Percentiles rank a stretch among this genome's conserved stretches.
These are phyloP conservation scores for Crithidia sp. DNA, from an alignment of 208 protist genomes.

Conservation along the genomic window DNA sequence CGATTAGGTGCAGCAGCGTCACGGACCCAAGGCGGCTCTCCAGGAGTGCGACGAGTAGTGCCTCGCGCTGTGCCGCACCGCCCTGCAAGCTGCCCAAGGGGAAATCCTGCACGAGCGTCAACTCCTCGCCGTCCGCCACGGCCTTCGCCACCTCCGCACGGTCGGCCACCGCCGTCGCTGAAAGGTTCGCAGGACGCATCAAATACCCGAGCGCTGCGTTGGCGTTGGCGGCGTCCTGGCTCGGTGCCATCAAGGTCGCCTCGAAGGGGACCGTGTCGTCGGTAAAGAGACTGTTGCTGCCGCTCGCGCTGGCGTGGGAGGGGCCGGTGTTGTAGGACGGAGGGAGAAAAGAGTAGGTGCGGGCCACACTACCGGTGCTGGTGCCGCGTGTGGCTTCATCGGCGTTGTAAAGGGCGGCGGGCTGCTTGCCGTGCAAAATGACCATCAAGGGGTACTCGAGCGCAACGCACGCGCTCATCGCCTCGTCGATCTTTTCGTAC, in stretches of 20 bases:
- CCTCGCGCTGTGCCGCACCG: conserved; percentile 51
- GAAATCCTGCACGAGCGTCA: conserved; percentile 26
- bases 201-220: conserved; percentile 30
- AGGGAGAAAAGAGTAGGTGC: conserved; percentile 23
- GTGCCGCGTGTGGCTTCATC: conserved; percentile 11
- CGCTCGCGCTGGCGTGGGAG: conserved; percentile 3
- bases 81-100: conserved; percentile 36
- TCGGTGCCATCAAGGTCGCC: conserved; percentile 7
- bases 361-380: background rate
- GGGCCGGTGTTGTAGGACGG: conserved; percentile 15
- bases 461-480: conserved; percentile 37
- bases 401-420: conserved; percentile 19
- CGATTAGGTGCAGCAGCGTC: conserved; percentile 56
- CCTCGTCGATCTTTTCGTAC: conserved; percentile 52
- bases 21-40: conserved; percentile 41
- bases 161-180: conserved; percentile 4
- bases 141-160: conserved; percentile 13
- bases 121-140: conserved; percentile 26
- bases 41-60: conserved; percentile 43
- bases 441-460: conserved; percentile 44
- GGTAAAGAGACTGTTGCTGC: conserved; percentile 29
- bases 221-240: conserved; percentile 7
- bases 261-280: conserved; percentile 23
- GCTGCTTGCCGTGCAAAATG: conserved; percentile 32
- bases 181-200: conserved; percentile 24